phyloP scores from a whole-genome alignment of 257 asterid genomes.

The Gentiana dahurica region DNA sequence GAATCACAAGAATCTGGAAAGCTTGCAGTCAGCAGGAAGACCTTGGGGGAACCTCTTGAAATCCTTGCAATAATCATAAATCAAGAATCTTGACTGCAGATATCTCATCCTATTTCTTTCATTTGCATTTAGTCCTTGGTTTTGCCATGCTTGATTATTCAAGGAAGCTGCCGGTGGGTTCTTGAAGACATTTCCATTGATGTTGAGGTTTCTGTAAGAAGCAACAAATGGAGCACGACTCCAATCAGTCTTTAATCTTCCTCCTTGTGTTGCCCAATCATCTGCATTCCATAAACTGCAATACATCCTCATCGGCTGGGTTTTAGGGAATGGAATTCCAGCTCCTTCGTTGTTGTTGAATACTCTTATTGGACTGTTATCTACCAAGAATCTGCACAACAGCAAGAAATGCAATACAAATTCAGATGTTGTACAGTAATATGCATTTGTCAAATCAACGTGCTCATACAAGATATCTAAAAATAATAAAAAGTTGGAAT shows the following conservation, averaged over 20 bases:
- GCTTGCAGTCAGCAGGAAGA: constrained; percentile 14
- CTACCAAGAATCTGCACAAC: constrained; percentile 40
- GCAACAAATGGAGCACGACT: constrained; percentile 45
- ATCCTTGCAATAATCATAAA: constrained; percentile 13
- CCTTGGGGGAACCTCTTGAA: constrained; percentile 10
- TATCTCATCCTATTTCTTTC: constrained; percentile 18
- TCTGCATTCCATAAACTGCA: constrained; percentile 58
- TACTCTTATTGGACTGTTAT: constrained; percentile 47
- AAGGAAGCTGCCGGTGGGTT: neutral
- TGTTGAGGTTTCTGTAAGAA: constrained; percentile 23
- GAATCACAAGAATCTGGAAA: neutral
- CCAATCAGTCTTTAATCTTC: constrained; percentile 55
- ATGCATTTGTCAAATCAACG: too few relatives aligned
- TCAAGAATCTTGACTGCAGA: constrained; percentile 11
- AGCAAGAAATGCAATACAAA: neutral
- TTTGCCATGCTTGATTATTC: constrained; percentile 26
- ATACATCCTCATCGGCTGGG: constrained; percentile 40
- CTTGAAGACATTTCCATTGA: constrained; percentile 11
- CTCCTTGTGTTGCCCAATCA: constrained; percentile 69
- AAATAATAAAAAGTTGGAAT: too few relatives aligned
- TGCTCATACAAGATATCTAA: neutral
- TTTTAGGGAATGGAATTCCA: constrained; percentile 42
- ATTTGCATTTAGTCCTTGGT: constrained; percentile 32
- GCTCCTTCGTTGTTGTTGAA: constrained; percentile 30
- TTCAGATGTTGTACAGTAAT: too few relatives aligned